Evolutionary conservation across 805 yeast genomes (phyloP), one percentile per base, ranked within the genome.

Genomic region (Pichia deserticola): DNA sequence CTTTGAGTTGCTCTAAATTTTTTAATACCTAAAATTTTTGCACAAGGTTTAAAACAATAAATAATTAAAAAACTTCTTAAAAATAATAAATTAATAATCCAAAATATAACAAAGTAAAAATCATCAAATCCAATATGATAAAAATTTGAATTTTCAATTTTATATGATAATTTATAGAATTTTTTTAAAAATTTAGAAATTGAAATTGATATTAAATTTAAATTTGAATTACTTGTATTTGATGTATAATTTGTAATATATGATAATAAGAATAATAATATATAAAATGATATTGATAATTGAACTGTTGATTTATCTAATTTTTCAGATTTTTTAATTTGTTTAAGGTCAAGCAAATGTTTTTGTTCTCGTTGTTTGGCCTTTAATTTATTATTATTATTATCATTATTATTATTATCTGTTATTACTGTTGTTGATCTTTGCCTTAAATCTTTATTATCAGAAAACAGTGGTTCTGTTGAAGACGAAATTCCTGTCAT

Each of bases 121-220:
- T 84, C 90, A 54, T 80, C 74, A 5, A 58, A 46, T 20, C 84
- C 84, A 51, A 81, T 76, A 57, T 76, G 84, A 58, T 81, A 84
- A 36, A 63, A 58, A 36, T 57, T 49, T 3, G 60, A 43, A 32
- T 58, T 58, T 32, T 62, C 57, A 44, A 61, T 60, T 40, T 54
- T 56, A 58, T 77, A 69, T 51, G 75, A 79, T 40, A 77, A 54
- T 33, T 60, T 62, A 40, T 72, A 58, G 50, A 76, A 74, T 58
- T 72, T 74, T 39, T 54, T 43, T 29, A 27, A 38, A 29, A 38
- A 20, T 20, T 20, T 20, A 20, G 20, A 20, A 20, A 20, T 20
- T 20, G 20, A 20, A 20, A 20, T 20, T 20, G 20, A 20, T 20
- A 20, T 20, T 20, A 20, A 20, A 20, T 20, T 20, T 20, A 20